phyloP scores from a whole-genome alignment of 495 filamentous ascomycete genomes.

The Chaetomium cochliodes region DNA sequence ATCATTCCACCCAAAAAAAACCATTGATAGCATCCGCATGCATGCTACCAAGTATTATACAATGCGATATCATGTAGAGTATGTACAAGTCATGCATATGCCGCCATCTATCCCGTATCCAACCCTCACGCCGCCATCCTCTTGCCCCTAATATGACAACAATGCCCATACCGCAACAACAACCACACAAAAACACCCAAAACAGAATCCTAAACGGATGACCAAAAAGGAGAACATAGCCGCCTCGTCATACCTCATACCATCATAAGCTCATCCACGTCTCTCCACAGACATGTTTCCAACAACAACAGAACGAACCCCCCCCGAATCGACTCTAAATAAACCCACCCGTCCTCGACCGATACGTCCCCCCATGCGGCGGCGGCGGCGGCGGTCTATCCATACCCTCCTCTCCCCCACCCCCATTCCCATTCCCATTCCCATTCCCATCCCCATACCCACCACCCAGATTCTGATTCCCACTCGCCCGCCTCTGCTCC shows the following conservation, averaged over 20 bases:
- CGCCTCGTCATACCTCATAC: conserved; percentile 7
- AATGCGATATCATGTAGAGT: not conserved
- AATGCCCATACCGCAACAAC: not conserved
- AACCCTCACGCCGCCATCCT: not conserved
- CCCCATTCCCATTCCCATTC: not conserved
- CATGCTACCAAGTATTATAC: not conserved
- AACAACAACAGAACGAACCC: not conserved
- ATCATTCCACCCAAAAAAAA: not conserved
- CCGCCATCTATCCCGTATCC: not conserved
- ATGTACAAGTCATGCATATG: not conserved
- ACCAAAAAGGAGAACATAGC: not conserved
- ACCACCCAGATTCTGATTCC: not conserved
- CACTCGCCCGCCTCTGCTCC: conserved; percentile 1
- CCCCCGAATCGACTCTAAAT: not conserved
- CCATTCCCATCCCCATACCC: not conserved
- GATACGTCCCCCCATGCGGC: conserved; percentile 1
- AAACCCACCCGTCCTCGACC: not conserved
- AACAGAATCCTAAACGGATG: not conserved
- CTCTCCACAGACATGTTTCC: not conserved
- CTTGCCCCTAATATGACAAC: not conserved
- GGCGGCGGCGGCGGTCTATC: not conserved
- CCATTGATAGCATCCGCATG: not conserved
- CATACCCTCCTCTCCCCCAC: not conserved
- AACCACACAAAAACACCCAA: not conserved
- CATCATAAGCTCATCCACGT: not conserved